phyloP scores from a whole-genome alignment of 2,329 filamentous ascomycete genomes.

The Clonostachys rosea region DNA sequence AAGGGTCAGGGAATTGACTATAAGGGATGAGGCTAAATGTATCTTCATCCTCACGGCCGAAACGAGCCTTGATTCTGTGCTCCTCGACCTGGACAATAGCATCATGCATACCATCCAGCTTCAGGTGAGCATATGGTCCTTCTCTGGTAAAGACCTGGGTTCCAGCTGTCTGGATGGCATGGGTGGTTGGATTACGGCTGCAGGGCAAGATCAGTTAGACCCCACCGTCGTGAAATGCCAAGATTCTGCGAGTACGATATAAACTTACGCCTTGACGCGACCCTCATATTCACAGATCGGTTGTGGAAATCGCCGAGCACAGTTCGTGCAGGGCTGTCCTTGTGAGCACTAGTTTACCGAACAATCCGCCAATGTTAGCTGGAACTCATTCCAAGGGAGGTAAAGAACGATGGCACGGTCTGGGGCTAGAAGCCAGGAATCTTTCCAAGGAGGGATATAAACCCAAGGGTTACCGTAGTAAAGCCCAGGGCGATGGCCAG shows the following conservation, averaged over 20 bases:
- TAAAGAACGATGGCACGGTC: neutral
- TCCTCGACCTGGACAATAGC: constrained; percentile 24
- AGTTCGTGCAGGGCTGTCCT: constrained; percentile 48
- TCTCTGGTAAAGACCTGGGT: constrained; percentile 11
- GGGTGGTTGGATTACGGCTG: neutral
- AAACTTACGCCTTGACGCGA: constrained; percentile 13
- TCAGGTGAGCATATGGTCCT: constrained; percentile 28
- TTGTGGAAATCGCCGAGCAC: constrained; percentile 44
- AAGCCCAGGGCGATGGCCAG: neutral
- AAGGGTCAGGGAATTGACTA: neutral
- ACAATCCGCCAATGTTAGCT: neutral
- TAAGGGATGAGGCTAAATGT: neutral
- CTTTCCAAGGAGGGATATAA: neutral
- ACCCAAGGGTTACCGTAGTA: neutral
- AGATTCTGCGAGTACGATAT: neutral
- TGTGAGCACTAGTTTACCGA: constrained; percentile 40
- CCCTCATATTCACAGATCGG: constrained; percentile 41
- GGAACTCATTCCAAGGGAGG: neutral
- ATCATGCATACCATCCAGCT: constrained; percentile 23
- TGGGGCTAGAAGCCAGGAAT: neutral
- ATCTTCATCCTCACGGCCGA: neutral
- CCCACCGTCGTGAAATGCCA: too few relatives aligned
- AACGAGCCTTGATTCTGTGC: neutral
- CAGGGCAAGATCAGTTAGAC: too few relatives aligned
- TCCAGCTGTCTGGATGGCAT: constrained; percentile 4